These are phyloP conservation scores for Lachnellula willkommii DNA, from an alignment of 2,329 filamentous ascomycete species.

Conservation along the genomic window DNA sequence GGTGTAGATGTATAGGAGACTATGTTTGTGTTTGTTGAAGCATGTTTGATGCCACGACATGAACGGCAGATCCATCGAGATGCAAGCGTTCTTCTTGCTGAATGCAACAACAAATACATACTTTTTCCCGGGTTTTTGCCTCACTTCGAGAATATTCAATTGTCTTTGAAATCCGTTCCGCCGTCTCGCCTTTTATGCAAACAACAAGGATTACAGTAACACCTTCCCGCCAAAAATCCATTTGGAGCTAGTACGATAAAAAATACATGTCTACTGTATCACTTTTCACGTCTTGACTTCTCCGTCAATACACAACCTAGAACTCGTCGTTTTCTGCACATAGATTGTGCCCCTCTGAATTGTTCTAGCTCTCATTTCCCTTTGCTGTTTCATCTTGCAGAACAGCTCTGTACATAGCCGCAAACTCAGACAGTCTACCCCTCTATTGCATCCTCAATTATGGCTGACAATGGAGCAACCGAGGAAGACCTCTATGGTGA, in stretches of 20 bases:
- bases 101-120: conserved; percentile 19
- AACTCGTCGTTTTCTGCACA: too few species aligned
- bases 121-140: not conserved
- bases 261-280: not conserved
- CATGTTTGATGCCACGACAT: conserved; percentile 16
- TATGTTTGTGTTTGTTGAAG: conserved; percentile 1
- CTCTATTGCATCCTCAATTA: conserved; percentile 16
- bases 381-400: not conserved
- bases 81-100: conserved; percentile 8
- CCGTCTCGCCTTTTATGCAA: not conserved
- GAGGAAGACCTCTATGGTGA: conserved; percentile 57
- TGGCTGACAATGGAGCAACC: conserved; percentile 27
- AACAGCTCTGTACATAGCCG: not conserved
- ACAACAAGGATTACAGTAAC: not conserved
- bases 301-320: not conserved
- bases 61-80: conserved; percentile 24
- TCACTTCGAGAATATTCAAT: not conserved
- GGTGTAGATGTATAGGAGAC: conserved; percentile 4
- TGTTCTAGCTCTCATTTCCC: not conserved
- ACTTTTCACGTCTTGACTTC: not conserved
- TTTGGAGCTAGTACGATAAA: not conserved
- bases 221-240: not conserved
- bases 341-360: too few species aligned
- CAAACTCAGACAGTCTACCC: not conserved
- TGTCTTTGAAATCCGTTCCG: not conserved